Conservation (phyloP, 2,329 filamentous ascomycete species). For the Amylocarpus encephaloides region DNA sequence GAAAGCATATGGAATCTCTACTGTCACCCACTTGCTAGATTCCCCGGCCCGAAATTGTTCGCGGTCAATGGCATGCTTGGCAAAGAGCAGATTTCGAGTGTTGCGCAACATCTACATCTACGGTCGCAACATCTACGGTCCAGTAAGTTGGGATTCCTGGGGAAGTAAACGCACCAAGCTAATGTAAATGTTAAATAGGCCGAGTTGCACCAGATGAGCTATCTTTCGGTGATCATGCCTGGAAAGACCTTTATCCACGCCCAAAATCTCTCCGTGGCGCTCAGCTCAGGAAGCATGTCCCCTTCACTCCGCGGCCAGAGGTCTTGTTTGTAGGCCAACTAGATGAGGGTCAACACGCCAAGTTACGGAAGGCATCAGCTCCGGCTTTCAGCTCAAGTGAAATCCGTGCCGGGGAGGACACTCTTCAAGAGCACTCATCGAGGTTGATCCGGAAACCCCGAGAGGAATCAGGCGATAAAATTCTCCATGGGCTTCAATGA, state of each 20-base stretch:
- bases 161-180: too few species aligned
- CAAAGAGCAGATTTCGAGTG: too few species aligned
- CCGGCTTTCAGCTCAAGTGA: slow-evolving; percentile 30
- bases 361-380: slow-evolving; percentile 24
- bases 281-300: background rate
- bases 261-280: slow-evolving; percentile 1
- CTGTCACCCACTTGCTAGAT: background rate
- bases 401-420: slow-evolving; percentile 25
- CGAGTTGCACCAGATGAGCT: slow-evolving; percentile 20
- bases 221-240: slow-evolving; percentile 27
- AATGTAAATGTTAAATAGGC: background rate
- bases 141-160: too few species aligned
- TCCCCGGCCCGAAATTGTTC: background rate
- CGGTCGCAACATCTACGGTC: too few species aligned
- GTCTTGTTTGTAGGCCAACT: slow-evolving; percentile 1
- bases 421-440: background rate
- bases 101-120: too few species aligned
- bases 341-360: slow-evolving; percentile 18
- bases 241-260: slow-evolving; percentile 22
- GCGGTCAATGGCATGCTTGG: background rate
- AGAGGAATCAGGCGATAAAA: slow-evolving; percentile 5
- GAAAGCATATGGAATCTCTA: background rate
- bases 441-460: background rate
- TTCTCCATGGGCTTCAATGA: slow-evolving; percentile 32
- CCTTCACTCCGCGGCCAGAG: background rate